Evolutionary conservation across 2,329 filamentous ascomycete species (phyloP).

Genomic region (Botryotinia convoluta): DNA sequence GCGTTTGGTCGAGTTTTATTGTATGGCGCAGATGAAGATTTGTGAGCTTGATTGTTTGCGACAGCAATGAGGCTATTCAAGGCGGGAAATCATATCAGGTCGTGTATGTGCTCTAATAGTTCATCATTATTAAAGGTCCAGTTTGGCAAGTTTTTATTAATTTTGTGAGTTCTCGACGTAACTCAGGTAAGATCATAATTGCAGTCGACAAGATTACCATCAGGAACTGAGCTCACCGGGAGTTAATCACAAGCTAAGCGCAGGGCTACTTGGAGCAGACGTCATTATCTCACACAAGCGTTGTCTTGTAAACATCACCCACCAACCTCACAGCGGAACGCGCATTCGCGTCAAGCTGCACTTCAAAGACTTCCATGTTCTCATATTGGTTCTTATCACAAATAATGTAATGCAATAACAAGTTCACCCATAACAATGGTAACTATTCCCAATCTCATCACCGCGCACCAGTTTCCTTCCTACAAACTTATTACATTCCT

Average conservation of each 20-base stretch:
- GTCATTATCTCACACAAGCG: conserved; percentile 11
- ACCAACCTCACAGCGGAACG: conserved; percentile 10
- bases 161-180: neutral
- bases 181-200: neutral
- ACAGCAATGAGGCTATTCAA: neutral
- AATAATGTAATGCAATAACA: neutral
- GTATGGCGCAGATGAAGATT: neutral
- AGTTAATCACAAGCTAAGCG: neutral
- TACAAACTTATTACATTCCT: neutral
- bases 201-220: neutral
- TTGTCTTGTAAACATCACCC: conserved; percentile 4
- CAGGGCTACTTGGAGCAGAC: conserved; percentile 7
- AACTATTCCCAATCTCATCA: neutral
- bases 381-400: neutral
- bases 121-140: neutral
- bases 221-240: neutral
- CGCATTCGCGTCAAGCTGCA: neutral
- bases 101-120: neutral
- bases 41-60: neutral
- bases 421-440: neutral
- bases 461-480: neutral
- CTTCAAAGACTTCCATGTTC: neutral
- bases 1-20: neutral
- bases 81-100: neutral
- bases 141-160: neutral